Conservation (phyloP, 2,329 filamentous ascomycete genomes). For the Balansia obtecta region DNA sequence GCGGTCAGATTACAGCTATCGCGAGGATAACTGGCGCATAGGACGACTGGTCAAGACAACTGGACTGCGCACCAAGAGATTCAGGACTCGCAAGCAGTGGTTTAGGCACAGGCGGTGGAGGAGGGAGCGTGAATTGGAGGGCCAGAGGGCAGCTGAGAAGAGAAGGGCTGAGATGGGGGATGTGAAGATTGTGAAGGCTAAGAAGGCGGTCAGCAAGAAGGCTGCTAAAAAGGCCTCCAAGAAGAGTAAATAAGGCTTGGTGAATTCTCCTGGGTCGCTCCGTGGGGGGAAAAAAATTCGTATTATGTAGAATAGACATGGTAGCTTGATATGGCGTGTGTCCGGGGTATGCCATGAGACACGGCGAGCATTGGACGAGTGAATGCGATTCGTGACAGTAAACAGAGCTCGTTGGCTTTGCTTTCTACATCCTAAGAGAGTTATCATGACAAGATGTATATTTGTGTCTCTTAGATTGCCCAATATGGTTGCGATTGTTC, state of each 20-base stretch:
- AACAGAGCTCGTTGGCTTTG: too few relatives aligned
- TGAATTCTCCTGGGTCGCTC: background rate
- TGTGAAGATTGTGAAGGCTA: conserved; percentile 18
- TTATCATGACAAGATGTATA: too few relatives aligned
- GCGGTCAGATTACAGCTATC: conserved; percentile 43
- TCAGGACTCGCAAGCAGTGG: conserved; percentile 36
- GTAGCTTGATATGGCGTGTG: background rate
- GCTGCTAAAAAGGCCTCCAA: conserved; percentile 23
- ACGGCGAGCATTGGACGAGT: background rate
- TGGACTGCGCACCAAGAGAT: conserved; percentile 35
- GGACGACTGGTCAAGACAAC: conserved; percentile 41
- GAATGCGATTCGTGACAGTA: background rate
- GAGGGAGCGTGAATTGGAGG: conserved; percentile 27
- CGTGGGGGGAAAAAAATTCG: background rate
- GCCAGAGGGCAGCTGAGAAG: conserved; percentile 26
- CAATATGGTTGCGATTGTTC: background rate
- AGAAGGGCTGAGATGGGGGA: conserved; percentile 21
- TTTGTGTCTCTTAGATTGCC: too few relatives aligned
- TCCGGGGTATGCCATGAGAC: background rate
- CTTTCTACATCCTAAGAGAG: too few relatives aligned
- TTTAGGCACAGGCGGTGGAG: conserved; percentile 32
- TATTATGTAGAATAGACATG: background rate
- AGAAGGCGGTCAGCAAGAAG: conserved; percentile 16
- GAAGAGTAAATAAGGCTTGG: conserved; percentile 17
- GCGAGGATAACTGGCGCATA: conserved; percentile 47